Base-by-base conservation (phyloP, 2,329 filamentous ascomycete species). In the Blastomyces gilchristii region DNA sequence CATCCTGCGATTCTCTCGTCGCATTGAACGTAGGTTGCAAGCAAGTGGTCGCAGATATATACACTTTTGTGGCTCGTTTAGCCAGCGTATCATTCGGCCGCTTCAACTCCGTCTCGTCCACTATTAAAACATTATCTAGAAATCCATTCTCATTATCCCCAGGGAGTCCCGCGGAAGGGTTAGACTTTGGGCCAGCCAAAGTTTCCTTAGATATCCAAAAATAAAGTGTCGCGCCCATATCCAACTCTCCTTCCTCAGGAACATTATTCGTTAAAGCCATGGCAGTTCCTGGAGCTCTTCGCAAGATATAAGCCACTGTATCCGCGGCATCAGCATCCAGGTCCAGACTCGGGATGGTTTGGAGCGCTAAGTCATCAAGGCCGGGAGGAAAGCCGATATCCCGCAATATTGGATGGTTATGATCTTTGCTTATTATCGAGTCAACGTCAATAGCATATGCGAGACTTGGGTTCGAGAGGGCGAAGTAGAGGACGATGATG, bases 31-130 rank as follows among this genome's bases (percentile, higher is more conserved):
- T 72, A 14, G 93, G 94, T 69, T 95, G 91, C 34, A 84, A 75
- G 74, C 94, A 99, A 0, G 90, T 92, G 68, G 91, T 97, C 53
- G 91, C 85, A 1, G 91, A 91, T 62, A 99, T 82, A 74, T 88
- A 97, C 2, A 97, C 66, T 1, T 77, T 83, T 52, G 75, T 79
- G 18, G 75, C 74, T 31, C 75, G 71, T 31, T 71, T 70, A 39
- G 69, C 61, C 52, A 70, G 49, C 14, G 25, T 41, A 25, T 62
- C 67, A 47, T 65, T 64, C 12, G 67, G 63, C 54, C 65, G 62
- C 62, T 68, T 69, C 57, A 66, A 67, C 52, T 65, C 62, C 50
- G 68, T 66, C 58, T 67, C 52, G 11, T 58, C 56, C 14, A 64
- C n/a, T 22, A 22, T 53, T 25, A 67, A 59, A n/a, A 69, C 67